Percentiles rank a stretch among this genome's conserved stretches.
Evolutionary conservation across 352 stramenopile species (phyloP).

Genomic region (Thalassiosira ordinaria): DNA sequence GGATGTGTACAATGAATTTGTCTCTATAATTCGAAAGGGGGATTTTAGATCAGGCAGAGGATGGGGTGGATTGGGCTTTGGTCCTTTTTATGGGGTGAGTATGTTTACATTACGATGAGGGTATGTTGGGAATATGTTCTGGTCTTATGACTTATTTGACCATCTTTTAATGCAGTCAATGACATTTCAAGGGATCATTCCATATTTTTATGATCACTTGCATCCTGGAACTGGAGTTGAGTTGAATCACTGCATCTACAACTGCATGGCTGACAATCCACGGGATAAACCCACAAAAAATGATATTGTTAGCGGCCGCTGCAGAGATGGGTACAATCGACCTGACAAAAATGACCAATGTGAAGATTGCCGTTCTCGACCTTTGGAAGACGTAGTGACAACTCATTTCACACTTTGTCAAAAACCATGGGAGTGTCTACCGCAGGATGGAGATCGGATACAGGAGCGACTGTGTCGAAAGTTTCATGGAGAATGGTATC

Average conservation of each 20-base stretch:
- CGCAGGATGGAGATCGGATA: constrained; percentile 62
- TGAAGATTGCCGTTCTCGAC: constrained; percentile 77
- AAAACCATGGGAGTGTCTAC: constrained; percentile 83
- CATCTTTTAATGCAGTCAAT: constrained; percentile 44
- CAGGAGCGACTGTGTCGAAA: constrained; percentile 76
- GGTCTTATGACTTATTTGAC: no score
- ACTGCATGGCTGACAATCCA: constrained; percentile 83
- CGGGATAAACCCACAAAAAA: constrained; percentile 69
- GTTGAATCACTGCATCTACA: constrained; percentile 81
- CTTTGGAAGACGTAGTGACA: constrained; percentile 67
- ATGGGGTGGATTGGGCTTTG: constrained; percentile 75
- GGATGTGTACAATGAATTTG: constrained; percentile 73
- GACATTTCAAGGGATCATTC: constrained; percentile 83
- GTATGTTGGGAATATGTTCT: no score
- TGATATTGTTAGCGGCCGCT: constrained; percentile 68
- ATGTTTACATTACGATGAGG: no score
- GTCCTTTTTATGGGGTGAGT: constrained; percentile 76
- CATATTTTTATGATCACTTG: constrained; percentile 83
- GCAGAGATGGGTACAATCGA: constrained; percentile 64
- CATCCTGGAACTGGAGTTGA: constrained; percentile 73
- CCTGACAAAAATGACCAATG: constrained; percentile 70
- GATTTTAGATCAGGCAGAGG: constrained; percentile 69
- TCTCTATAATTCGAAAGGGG: constrained; percentile 73
- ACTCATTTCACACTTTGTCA: constrained; percentile 83
- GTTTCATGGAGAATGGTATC: constrained; percentile 80